phyloP scores from a whole-genome alignment of 495 filamentous ascomycete genomes.

The Elasticomyces elasticus region DNA sequence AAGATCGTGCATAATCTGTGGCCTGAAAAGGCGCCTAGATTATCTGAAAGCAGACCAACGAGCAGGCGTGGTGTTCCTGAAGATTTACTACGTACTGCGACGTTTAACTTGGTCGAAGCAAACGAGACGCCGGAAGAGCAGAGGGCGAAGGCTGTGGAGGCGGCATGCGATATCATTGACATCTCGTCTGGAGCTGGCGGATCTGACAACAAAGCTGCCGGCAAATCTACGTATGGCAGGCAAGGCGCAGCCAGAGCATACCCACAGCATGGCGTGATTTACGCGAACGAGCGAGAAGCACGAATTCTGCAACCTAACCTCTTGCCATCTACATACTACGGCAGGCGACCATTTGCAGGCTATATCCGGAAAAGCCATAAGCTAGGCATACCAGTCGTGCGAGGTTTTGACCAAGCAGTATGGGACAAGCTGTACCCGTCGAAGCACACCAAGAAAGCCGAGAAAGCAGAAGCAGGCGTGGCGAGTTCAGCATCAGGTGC shows the following conservation, averaged over 20 bases:
- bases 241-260: constrained; percentile 38
- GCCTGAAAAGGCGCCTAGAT: constrained; percentile 46
- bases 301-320: constrained; percentile 72
- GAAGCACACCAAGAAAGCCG: constrained; percentile 41
- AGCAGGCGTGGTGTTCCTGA: constrained; percentile 16
- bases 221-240: constrained; percentile 27
- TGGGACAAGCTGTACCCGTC: constrained; percentile 70
- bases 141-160: constrained; percentile 26
- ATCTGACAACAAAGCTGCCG: constrained; percentile 33
- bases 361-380: constrained; percentile 69
- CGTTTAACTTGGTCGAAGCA: constrained; percentile 9
- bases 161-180: constrained; percentile 33
- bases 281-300: constrained; percentile 61
- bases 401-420: constrained; percentile 66
- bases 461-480: constrained; percentile 42
- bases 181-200: constrained; percentile 31
- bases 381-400: constrained; percentile 75
- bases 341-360: constrained; percentile 63
- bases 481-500: constrained; percentile 26
- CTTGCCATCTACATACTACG: constrained; percentile 70
- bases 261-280: constrained; percentile 67
- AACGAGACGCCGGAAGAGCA: constrained; percentile 28
- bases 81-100: constrained; percentile 15
- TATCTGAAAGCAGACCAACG: constrained; percentile 31
- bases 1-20: constrained; percentile 78